Base-by-base conservation (phyloP, 2,329 filamentous ascomycete genomes). In the Fusarium sp. region DNA sequence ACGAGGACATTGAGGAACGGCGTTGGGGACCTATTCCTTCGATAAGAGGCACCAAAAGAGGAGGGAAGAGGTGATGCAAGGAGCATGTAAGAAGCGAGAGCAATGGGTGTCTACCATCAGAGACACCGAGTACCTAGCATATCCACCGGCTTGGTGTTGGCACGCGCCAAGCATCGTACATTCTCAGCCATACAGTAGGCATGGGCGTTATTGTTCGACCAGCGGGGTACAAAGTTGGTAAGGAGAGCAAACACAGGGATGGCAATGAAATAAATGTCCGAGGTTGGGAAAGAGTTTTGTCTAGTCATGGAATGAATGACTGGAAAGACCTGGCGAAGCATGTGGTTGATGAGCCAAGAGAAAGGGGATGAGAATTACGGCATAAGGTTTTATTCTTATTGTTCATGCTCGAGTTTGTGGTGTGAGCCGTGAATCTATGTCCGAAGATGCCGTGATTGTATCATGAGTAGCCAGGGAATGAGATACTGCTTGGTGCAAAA, bases 1-100 rank as follows among this genome's bases (percentile, higher is more conserved):
- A 80, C 85, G 48, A 80, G 86, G 66, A 76, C 81, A 19, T 67
- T 84, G 64, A 81, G 86, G 57, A 88, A 88, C 70, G 87, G 86
- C 41, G 82, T 79, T 62, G 83, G 83, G 39, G 87, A 89, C 71
- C 79, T 90, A 71, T 89, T 89, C 77, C 82, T 89, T 65, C 75
- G 75, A 72, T 79, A 74, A 76, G 61, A 43, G 49, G 19, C 25
- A 42, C 13, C 22, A 43, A 36, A 39, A 39, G 46, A 57, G 43
- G 38, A 36, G 35, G 31, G 36, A 40, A 39, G 31, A 28, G n/a
- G 35, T 36, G 36, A 41, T 49, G 31, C 11, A 53, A 24, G 40
- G 44, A 36, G 12, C 43, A 43, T 65, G 53, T 58, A 53, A 42
- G 45, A 46, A 36, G 31, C 29, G 22, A 35, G 43, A 22, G 39